phyloP scores from a whole-genome alignment of 1,284 basidiomycete genomes.

The Exobasidium rhododendri region DNA sequence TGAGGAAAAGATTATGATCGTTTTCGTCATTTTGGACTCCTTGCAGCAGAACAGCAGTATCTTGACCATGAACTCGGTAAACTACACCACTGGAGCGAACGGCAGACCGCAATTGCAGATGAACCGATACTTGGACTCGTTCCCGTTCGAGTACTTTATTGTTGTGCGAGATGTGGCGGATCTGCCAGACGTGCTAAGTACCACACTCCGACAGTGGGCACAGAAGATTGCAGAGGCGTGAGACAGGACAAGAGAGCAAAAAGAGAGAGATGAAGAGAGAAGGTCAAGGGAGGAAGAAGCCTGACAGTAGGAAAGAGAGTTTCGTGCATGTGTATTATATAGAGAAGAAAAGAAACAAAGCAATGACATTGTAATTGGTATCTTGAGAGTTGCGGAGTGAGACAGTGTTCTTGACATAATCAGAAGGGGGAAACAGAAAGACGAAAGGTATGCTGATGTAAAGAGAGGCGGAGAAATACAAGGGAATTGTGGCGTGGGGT shows the following conservation, averaged over 20 bases:
- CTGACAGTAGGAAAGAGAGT: not conserved
- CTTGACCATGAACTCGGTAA: constrained; percentile 85
- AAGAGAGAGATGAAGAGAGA: not conserved
- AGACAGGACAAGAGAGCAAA: not conserved
- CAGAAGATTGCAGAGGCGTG: constrained; percentile 29
- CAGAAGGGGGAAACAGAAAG: too few relatives aligned
- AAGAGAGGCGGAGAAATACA: too few relatives aligned
- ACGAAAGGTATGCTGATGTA: too few relatives aligned
- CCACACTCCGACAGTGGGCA: constrained; percentile 79
- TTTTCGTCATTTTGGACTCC: constrained; percentile 87
- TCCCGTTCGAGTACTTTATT: constrained; percentile 98
- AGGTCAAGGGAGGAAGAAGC: not conserved
- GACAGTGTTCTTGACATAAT: too few relatives aligned
- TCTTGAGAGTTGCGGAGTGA: too few relatives aligned
- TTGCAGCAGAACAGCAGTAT: constrained; percentile 67
- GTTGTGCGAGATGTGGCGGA: constrained; percentile 86
- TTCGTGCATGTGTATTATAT: too few relatives aligned
- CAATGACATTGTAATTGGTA: too few relatives aligned
- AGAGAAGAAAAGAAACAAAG: too few relatives aligned
- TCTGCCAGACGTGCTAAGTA: constrained; percentile 84
- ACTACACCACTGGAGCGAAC: constrained; percentile 67
- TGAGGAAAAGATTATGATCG: constrained; percentile 89
- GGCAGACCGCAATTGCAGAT: constrained; percentile 84
- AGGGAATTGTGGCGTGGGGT: too few relatives aligned
- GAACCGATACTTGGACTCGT: constrained; percentile 81